Conservation (phyloP, 1,139 yeast species). For the Protomyces inundatus region DNA sequence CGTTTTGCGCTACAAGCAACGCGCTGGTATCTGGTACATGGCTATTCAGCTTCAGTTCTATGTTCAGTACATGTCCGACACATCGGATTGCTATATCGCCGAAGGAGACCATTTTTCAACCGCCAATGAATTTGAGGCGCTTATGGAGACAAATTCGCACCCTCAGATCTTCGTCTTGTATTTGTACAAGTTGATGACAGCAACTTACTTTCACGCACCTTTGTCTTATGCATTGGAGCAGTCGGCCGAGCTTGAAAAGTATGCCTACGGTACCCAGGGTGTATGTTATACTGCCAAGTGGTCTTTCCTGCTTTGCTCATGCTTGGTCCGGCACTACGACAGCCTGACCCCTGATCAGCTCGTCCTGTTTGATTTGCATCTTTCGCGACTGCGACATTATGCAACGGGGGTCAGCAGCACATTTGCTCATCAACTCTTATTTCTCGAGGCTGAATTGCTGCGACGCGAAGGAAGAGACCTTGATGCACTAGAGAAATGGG, state of each 20-base stretch:
- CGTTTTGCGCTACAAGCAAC: constrained; percentile 6
- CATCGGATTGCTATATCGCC: not conserved
- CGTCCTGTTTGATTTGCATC: constrained; percentile 5
- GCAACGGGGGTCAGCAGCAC: not conserved
- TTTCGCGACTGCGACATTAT: not conserved
- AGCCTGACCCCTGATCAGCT: not conserved
- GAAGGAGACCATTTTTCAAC: constrained; percentile 18
- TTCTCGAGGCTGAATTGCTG: constrained; percentile 21
- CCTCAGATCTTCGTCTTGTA: constrained; percentile 19
- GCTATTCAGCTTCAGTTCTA: constrained; percentile 12
- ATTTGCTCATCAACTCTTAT: constrained; percentile 9
- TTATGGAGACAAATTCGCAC: constrained; percentile 8
- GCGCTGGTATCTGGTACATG: constrained; percentile 10
- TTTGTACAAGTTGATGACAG: constrained; percentile 8
- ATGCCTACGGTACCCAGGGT: constrained; percentile 12
- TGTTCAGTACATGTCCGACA: constrained; percentile 5
- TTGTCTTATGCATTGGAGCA: not conserved
- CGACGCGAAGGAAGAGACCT: constrained; percentile 6
- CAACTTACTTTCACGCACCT: constrained; percentile 9
- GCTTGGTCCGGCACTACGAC: constrained; percentile 2
- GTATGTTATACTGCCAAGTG: constrained; percentile 7
- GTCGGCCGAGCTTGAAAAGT: not conserved
- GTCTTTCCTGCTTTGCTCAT: constrained; percentile 3
- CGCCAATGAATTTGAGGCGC: constrained; percentile 4
- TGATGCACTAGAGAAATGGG: constrained; percentile 17